Percentiles rank a stretch among this genome's conserved stretches.
Evolutionary conservation across 2,329 filamentous ascomycete species (phyloP).

Genomic region (Thelonectria olida): DNA sequence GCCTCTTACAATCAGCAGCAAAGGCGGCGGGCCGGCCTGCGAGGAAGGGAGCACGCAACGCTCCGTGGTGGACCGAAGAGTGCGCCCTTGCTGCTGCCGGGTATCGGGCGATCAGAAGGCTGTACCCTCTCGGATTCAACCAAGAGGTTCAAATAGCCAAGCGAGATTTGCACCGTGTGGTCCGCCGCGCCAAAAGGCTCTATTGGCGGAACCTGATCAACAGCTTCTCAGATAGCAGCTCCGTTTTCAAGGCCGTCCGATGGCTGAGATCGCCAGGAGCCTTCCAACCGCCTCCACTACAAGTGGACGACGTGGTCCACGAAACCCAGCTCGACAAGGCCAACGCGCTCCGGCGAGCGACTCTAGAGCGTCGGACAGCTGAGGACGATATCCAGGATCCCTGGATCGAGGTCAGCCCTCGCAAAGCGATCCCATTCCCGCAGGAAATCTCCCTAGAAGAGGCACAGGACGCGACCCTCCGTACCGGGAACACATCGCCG

Average conservation of each 20-base stretch:
- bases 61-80: conserved; percentile 25
- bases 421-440: conserved; percentile 22
- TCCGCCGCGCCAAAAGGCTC: neutral
- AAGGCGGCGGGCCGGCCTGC: conserved; percentile 11
- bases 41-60: conserved; percentile 18
- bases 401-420: conserved; percentile 13
- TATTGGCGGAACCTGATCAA: neutral
- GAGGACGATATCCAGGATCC: conserved; percentile 25
- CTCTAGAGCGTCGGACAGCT: conserved; percentile 21
- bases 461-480: conserved; percentile 21
- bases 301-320: conserved; percentile 22
- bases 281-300: conserved; percentile 27
- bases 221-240: neutral
- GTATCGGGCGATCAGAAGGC: neutral
- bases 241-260: neutral
- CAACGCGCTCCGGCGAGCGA: conserved; percentile 24
- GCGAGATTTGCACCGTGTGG: neutral
- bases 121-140: neutral
- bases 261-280: conserved; percentile 5
- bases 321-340: conserved; percentile 29
- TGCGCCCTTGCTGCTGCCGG: conserved; percentile 4
- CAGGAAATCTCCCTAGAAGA: conserved; percentile 27
- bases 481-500: conserved; percentile 31
- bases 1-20: conserved; percentile 17
- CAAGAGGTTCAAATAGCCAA: neutral